Conservation (phyloP, 345 rosid genomes). For the Arabis hirsuta region DNA sequence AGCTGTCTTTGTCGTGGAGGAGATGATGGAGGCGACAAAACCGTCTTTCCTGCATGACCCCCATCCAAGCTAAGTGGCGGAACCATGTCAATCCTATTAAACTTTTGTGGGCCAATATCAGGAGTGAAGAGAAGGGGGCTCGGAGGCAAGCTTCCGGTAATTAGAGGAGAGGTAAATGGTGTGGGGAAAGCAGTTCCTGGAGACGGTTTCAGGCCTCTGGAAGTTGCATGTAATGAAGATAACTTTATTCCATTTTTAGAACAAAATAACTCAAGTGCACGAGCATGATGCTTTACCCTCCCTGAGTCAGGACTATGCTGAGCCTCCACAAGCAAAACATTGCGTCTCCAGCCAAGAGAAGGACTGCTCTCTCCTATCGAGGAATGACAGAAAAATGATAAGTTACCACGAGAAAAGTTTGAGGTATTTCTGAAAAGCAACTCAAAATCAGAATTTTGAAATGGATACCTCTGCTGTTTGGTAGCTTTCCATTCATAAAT, state of each 20-base stretch:
- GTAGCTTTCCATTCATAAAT: conserved; percentile 43
- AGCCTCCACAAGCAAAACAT: conserved; percentile 92
- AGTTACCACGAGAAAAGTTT: conserved; percentile 13
- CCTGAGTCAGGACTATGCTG: conserved; percentile 88
- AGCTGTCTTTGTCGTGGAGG: conserved; percentile 72
- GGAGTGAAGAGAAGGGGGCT: conserved; percentile 91
- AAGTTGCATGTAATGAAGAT: conserved; percentile 58
- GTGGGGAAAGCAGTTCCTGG: conserved; percentile 76
- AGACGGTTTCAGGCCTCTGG: conserved; percentile 58
- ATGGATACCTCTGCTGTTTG: conserved; percentile 42
- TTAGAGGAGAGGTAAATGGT: conserved; percentile 82
- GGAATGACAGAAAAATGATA: conserved; percentile 37
- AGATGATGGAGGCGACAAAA: conserved; percentile 73
- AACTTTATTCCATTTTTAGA: conserved; percentile 67
- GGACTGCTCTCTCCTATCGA: conserved; percentile 64
- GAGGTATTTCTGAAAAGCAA: conserved; percentile 36
- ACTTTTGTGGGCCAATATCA: conserved; percentile 71
- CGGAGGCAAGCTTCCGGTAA: conserved; percentile 92
- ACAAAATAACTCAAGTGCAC: conserved; percentile 91
- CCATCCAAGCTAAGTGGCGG: conserved; percentile 97
- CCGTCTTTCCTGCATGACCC: conserved; percentile 59
- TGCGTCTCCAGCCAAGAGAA: conserved; percentile 95
- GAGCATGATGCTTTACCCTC: conserved; percentile 78
- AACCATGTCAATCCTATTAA: conserved; percentile 81
- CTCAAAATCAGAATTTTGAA: conserved; percentile 1